Evolutionary conservation across 1,139 yeast species (phyloP), one percentile per base, ranked within the genome.

Genomic region (Nakaseomyces nivariensis): DNA sequence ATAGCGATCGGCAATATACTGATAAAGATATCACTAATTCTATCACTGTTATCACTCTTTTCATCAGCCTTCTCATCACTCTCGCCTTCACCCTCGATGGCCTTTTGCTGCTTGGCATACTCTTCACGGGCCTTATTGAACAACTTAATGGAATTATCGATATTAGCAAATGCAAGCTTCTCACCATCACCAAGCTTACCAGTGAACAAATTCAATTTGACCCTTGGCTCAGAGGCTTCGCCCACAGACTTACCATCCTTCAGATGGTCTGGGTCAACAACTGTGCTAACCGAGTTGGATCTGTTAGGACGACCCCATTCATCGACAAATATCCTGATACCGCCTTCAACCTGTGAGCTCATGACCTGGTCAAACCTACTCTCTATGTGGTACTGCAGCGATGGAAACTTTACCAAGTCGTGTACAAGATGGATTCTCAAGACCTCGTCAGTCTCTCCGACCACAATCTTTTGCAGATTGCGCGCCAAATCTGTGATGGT

Each of bases 141-240:
- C 52, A 73, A 71, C 60, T 77, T 79, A 54, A 82, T 76, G 26
- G 85, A 79, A 52, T 81, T 81, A 45, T 89, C 96, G 58, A 90
- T 75, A 64, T 88, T 89, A 5, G 97, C 97, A 59, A 79, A 74
- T 44, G 95, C 85, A 54, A 90, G 75, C 65, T 90, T 90, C 60
- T 85, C 94, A n/a, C 95, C 97, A 62, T 87, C 96, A 46, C 80
- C 77, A 4, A 80, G 62, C 55, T 85, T 84, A 7, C 97, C 97
- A 45, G 76, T 72, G 63, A 89, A 87, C 59, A 87, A 67, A 56
- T 84, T 84, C 62, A 90, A 75, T 45, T 63, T 67, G 22, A 69
- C 61, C 44, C 68, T 36, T 7, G 43, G 34, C 10, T 47, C 51
- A 4, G 44, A 50, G 9, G 47, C 64, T 32, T 70, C 73, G 9